Conservation (phyloP, 2,329 filamentous ascomycete genomes). For the Calonectria honghensis region DNA sequence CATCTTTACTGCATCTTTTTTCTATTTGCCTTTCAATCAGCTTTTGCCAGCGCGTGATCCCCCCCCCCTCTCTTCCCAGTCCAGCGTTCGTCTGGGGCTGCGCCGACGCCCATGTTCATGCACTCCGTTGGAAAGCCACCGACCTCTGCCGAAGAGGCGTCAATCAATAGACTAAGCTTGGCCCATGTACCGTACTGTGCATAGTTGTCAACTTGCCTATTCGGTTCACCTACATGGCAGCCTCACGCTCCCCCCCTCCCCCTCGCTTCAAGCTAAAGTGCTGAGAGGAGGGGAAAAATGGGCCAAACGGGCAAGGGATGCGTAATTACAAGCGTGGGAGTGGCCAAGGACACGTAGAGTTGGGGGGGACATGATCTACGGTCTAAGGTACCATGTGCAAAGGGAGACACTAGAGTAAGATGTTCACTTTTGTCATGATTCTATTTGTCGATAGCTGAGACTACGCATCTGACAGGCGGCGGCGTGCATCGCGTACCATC, state of each 20-base stretch:
- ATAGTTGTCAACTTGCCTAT: slow-evolving; percentile 19
- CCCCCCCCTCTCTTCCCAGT: slow-evolving; percentile 7
- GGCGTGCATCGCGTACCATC: slow-evolving; percentile 11
- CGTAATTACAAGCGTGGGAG: slow-evolving; percentile 20
- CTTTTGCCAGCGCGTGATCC: background rate
- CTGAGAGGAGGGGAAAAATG: background rate
- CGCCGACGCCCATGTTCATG: slow-evolving; percentile 17
- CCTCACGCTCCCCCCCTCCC: slow-evolving; percentile 10
- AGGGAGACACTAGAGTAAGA: background rate
- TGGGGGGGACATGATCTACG: background rate
- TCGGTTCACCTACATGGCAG: slow-evolving; percentile 28
- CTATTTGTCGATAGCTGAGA: slow-evolving; percentile 26
- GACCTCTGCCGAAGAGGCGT: background rate
- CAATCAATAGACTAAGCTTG: background rate
- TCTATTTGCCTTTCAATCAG: background rate
- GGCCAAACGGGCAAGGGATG: slow-evolving; percentile 22
- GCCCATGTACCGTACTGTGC: background rate
- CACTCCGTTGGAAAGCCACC: background rate
- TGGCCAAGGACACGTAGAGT: slow-evolving; percentile 1
- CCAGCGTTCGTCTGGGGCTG: slow-evolving; percentile 36
- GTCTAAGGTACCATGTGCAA: background rate
- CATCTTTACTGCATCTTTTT: background rate
- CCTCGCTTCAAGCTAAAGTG: background rate
- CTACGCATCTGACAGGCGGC: slow-evolving; percentile 26
- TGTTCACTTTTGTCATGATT: slow-evolving; percentile 15